These are phyloP conservation scores for Podila horticola DNA, from an alignment of 192 early-diverging fungal species.

Conservation along the genomic window DNA sequence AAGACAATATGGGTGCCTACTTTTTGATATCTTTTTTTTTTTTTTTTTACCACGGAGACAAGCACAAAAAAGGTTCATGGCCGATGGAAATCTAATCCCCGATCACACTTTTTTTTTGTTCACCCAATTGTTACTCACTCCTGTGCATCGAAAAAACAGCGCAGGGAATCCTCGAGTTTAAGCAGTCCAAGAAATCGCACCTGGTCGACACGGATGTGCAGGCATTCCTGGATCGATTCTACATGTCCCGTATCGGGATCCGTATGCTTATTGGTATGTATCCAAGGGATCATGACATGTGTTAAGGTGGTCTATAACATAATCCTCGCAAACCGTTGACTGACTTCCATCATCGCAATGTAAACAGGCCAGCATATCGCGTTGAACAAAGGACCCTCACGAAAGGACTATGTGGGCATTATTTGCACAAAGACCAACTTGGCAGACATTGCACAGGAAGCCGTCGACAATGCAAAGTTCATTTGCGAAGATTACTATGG, in stretches of 20 bases:
- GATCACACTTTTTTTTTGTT: slow-evolving; percentile 1
- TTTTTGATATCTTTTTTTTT: not conserved
- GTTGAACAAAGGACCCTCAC: slow-evolving; percentile 69
- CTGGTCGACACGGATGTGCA: slow-evolving; percentile 81
- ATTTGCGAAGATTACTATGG: slow-evolving; percentile 94
- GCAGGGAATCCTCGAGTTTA: slow-evolving; percentile 94
- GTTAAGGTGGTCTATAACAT: slow-evolving; percentile 12
- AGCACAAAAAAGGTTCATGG: not conserved
- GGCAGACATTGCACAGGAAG: slow-evolving; percentile 84
- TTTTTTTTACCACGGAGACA: slow-evolving; percentile 2
- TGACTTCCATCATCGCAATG: not conserved
- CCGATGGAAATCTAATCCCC: not conserved
- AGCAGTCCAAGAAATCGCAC: slow-evolving; percentile 63
- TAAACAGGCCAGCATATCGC: slow-evolving; percentile 77
- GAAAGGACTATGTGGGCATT: slow-evolving; percentile 89
- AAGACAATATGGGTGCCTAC: not conserved
- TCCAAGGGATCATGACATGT: not conserved
- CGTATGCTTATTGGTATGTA: slow-evolving; percentile 92
- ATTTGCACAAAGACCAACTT: slow-evolving; percentile 93
- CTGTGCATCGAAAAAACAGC: slow-evolving; percentile 54
- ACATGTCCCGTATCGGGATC: slow-evolving; percentile 98
- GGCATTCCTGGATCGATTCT: slow-evolving; percentile 94
- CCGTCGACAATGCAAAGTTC: slow-evolving; percentile 88
- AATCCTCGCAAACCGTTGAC: not conserved
- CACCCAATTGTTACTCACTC: not conserved